Evolutionary conservation across 805 yeast species (phyloP).

Genomic region (Pichia nakasei): DNA sequence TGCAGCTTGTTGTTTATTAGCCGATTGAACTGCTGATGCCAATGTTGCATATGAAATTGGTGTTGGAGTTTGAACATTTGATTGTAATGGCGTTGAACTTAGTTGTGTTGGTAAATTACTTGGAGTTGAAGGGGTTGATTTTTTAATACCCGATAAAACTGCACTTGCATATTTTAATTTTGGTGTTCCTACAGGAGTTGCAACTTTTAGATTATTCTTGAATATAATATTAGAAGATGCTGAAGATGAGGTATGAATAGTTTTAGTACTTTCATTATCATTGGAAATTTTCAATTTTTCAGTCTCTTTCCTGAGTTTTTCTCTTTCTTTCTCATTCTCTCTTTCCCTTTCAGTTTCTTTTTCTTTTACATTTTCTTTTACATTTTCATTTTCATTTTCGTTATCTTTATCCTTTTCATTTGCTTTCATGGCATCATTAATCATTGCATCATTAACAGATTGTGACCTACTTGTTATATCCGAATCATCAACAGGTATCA

Average conservation of each 20-base stretch:
- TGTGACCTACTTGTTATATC: slow-evolving; percentile 4
- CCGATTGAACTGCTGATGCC: slow-evolving; percentile 6
- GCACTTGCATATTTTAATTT: slow-evolving; percentile 30
- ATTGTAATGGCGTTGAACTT: slow-evolving; percentile 1
- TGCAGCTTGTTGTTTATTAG: background rate
- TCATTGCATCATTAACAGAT: slow-evolving; percentile 3
- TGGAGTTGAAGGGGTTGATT: background rate
- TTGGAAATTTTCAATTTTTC: slow-evolving; percentile 2
- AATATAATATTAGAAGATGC: slow-evolving; percentile 5
- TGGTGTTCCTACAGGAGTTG: slow-evolving; percentile 30
- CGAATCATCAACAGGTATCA: slow-evolving; percentile 15
- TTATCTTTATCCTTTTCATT: background rate
- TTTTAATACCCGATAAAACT: slow-evolving; percentile 21
- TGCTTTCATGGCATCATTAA: slow-evolving; percentile 4
- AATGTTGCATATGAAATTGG: slow-evolving; percentile 9
- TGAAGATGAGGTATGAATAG: too few species aligned
- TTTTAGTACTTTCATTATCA: slow-evolving; percentile 3
- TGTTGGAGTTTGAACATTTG: slow-evolving; percentile 3
- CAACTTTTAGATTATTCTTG: slow-evolving; percentile 17
- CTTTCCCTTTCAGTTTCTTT: slow-evolving; percentile 1
- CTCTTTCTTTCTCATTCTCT: slow-evolving; percentile 1
- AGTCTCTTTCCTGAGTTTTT: background rate
- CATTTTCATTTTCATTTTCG: slow-evolving; percentile 2
- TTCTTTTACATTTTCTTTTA: slow-evolving; percentile 4
- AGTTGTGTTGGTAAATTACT: background rate